Conservation (phyloP, 129 eudicot species). For the Gnaphalium uliginosum region DNA sequence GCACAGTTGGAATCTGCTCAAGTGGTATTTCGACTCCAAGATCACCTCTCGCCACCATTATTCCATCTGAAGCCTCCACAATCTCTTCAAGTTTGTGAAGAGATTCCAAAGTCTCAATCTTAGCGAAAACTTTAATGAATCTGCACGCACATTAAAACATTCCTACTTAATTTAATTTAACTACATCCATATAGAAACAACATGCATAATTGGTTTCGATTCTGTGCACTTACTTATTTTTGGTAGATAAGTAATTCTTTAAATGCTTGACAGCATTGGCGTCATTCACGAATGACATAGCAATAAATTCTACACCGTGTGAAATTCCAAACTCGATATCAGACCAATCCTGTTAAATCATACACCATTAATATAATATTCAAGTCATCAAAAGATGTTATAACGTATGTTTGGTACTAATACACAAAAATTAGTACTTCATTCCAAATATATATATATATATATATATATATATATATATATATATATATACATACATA, state of each 20-base stretch:
- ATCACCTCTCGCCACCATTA: conserved; percentile 87
- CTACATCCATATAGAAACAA: too few relatives aligned
- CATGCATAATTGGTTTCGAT: too few relatives aligned
- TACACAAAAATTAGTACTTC: not conserved
- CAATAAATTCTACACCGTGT: conserved; percentile 71
- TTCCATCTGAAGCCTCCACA: conserved; percentile 72
- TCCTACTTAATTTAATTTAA: too few relatives aligned
- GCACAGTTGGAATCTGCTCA: conserved; percentile 66
- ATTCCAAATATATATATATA: too few relatives aligned
- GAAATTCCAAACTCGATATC: conserved; percentile 75
- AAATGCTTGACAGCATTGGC: conserved; percentile 55
- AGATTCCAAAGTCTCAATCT: conserved; percentile 62
- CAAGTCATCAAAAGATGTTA: not conserved
- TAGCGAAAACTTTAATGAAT: conserved; percentile 55
- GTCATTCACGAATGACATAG: conserved; percentile 69
- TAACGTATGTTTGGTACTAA: not conserved
- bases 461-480: not conserved
- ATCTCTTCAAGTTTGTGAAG: conserved; percentile 58
- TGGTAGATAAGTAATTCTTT: conserved; percentile 49
- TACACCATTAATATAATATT: conserved; percentile 10
- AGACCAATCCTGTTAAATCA: conserved; percentile 69
- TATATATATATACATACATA: too few relatives aligned
- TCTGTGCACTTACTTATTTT: conserved; percentile 41
- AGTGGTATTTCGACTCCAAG: conserved; percentile 83
- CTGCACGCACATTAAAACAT: conserved; percentile 27